These are phyloP conservation scores for Aeminium ludgeri DNA, from an alignment of 495 filamentous ascomycete species.

Conservation along the genomic window DNA sequence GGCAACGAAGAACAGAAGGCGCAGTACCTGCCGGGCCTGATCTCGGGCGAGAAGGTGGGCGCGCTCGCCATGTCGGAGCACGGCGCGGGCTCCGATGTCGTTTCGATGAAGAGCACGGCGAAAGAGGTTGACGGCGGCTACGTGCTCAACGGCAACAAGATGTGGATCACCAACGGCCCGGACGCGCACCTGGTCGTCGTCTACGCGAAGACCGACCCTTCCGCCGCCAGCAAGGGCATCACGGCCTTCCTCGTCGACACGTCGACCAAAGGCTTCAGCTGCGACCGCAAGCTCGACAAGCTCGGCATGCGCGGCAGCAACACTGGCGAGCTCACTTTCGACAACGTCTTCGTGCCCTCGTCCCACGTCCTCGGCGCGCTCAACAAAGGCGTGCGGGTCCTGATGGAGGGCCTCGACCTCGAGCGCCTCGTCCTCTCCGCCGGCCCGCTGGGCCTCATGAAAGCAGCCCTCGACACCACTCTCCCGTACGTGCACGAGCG, in stretches of 20 bases:
- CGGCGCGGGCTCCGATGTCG: slow-evolving; percentile 80
- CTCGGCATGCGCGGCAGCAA: slow-evolving; percentile 96
- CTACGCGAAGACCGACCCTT: slow-evolving; percentile 85
- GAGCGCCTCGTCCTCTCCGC: slow-evolving; percentile 86
- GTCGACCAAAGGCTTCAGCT: slow-evolving; percentile 57
- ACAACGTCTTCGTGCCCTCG: slow-evolving; percentile 75
- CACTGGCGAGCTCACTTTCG: slow-evolving; percentile 87
- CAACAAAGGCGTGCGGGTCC: slow-evolving; percentile 68
- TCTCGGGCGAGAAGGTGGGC: slow-evolving; percentile 68
- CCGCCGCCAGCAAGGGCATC: slow-evolving; percentile 73
- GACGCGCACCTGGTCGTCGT: slow-evolving; percentile 81
- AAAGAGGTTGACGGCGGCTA: slow-evolving; percentile 71
- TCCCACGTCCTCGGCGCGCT: slow-evolving; percentile 66
- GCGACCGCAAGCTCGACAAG: slow-evolving; percentile 86
- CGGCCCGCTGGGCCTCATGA: slow-evolving; percentile 88
- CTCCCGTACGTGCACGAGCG: slow-evolving; percentile 81
- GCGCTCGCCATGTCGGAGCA: slow-evolving; percentile 94
- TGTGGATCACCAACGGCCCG: slow-evolving; percentile 99
- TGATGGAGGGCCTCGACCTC: slow-evolving; percentile 93
- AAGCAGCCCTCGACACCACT: slow-evolving; percentile 70
- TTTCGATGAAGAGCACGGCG: slow-evolving; percentile 82
- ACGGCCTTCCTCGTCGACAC: slow-evolving; percentile 85
- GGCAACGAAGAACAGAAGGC: slow-evolving; percentile 63
- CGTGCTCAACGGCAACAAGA: slow-evolving; percentile 79
- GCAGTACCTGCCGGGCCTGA: slow-evolving; percentile 62